Percentiles rank a stretch among this genome's conserved stretches.
These are phyloP conservation scores for Coelastrella sp. DNA, from an alignment of 139 green algal genomes.

Conservation along the genomic window DNA sequence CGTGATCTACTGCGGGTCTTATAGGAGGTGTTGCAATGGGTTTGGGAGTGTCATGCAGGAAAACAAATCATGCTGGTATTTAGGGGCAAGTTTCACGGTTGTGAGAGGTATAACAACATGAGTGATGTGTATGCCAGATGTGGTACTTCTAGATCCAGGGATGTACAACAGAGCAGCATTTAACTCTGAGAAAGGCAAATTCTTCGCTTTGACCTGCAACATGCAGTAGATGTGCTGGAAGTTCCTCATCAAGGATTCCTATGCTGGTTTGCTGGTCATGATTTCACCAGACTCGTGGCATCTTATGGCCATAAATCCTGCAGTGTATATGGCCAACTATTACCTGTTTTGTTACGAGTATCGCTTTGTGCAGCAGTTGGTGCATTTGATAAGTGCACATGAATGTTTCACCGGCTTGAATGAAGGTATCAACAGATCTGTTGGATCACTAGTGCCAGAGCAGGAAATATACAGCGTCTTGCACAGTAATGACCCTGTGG, in stretches of 20 bases:
- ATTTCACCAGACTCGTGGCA: slow-evolving; percentile 9
- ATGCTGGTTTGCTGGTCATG: background rate
- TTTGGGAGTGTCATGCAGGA: background rate
- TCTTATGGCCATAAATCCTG: slow-evolving; percentile 25
- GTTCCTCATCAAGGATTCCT: background rate
- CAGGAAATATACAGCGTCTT: background rate
- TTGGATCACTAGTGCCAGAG: background rate
- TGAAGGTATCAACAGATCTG: background rate
- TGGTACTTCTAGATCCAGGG: background rate
- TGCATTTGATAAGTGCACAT: background rate
- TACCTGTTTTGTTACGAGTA: slow-evolving; percentile 28
- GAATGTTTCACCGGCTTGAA: background rate
- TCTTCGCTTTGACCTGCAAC: background rate
- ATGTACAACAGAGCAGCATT: background rate
- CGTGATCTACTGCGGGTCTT: background rate
- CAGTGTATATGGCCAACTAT: slow-evolving; percentile 32
- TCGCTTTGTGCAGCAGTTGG: background rate
- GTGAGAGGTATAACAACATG: background rate
- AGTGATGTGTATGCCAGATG: background rate
- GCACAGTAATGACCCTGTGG: background rate
- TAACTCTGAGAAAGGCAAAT: background rate
- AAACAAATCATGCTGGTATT: background rate
- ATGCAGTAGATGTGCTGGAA: background rate
- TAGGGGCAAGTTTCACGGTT: background rate
- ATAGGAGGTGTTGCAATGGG: background rate